These are phyloP conservation scores for Echinosophora koreensis DNA, from an alignment of 306 rosid genomes.

Conservation along the genomic window DNA sequence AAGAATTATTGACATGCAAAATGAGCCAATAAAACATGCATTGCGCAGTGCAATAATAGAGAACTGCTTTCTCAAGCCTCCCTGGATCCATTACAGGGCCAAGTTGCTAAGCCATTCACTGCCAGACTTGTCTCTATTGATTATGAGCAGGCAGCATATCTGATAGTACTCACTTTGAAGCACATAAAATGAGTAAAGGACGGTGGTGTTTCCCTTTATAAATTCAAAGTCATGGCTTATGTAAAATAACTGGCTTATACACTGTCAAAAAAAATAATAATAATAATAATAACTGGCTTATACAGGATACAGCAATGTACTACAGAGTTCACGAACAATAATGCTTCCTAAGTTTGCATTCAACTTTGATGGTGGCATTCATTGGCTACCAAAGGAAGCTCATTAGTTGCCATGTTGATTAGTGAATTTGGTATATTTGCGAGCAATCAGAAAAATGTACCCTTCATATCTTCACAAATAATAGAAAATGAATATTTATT, in stretches of 20 bases:
- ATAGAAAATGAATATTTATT: not conserved
- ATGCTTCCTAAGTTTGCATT: not conserved
- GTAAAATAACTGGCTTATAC: not conserved
- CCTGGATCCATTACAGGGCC: constrained; percentile 25
- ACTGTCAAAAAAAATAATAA: too few species aligned
- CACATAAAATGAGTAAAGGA: constrained; percentile 41
- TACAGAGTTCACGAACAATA: not conserved
- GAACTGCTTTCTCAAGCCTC: constrained; percentile 31
- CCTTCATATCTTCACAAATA: not conserved
- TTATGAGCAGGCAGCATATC: constrained; percentile 34
- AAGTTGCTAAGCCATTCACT: constrained; percentile 34
- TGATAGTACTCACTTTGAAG: constrained; percentile 32
- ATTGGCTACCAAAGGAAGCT: too few species aligned
- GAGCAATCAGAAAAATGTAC: not conserved
- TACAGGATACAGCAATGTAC: not conserved
- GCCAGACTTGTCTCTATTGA: constrained; percentile 37
- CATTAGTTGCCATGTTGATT: too few species aligned
- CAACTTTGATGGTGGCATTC: not conserved
- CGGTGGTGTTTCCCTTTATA: constrained; percentile 26
- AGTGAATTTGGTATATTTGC: not conserved
- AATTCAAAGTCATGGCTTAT: constrained; percentile 33
- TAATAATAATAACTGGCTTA: constrained; percentile 11
- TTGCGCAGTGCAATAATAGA: constrained; percentile 34
- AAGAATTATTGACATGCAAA: not conserved
- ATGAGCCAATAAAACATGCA: constrained; percentile 36